These are phyloP conservation scores for Triticum turgidum DNA, from an alignment of 176 grass and related monocot species.

Conservation along the genomic window DNA sequence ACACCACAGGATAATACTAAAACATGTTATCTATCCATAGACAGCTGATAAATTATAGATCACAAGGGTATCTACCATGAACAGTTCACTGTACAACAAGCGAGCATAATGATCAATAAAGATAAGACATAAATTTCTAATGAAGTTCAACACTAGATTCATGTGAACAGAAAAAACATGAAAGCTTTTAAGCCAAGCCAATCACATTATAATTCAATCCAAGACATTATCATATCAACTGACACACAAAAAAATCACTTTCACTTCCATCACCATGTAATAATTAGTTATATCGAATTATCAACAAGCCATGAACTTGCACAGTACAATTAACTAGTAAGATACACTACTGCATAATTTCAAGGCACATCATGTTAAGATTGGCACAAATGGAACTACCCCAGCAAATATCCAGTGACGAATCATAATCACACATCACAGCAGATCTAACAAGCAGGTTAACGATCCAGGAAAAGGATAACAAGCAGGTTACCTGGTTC, in stretches of 20 bases:
- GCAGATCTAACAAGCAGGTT: not conserved
- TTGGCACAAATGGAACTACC: not conserved
- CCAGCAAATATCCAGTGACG: not conserved
- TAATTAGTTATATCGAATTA: not conserved
- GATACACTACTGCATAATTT: not conserved
- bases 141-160: not conserved
- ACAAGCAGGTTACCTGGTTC: conserved; percentile 40
- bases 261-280: not conserved
- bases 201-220: not conserved
- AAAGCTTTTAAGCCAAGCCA: too few relatives aligned
- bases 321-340: not conserved
- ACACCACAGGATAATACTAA: not conserved
- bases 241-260: not conserved
- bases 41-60: not conserved
- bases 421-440: not conserved
- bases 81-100: not conserved
- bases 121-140: not conserved
- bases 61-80: not conserved
- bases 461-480: not conserved
- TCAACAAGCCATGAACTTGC: not conserved
- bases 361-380: not conserved
- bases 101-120: not conserved
- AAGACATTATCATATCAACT: not conserved
- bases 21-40: not conserved
- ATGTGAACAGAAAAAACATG: not conserved